Evolutionary conservation across 225 moss, liverwort and hornwort species (phyloP), one percentile per base, ranked within the genome.

Genomic region (Rhytidiadelphus loreus): DNA sequence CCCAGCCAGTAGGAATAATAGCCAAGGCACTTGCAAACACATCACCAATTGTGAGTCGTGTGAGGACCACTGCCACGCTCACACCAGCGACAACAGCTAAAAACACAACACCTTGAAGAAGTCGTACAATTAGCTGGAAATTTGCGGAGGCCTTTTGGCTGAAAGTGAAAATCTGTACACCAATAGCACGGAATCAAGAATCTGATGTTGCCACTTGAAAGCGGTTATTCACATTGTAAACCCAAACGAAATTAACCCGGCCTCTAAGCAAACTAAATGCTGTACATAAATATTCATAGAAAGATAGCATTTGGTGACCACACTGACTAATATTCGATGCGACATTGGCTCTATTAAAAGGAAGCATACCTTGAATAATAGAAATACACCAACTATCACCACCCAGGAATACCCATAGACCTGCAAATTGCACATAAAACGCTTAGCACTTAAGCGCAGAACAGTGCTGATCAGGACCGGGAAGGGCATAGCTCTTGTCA

Each of bases 1-100:
- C 95, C 95, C 95, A 95, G 81, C 95, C 95, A 79, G 95, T 95
- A 52, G 95, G 95, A 56, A 95, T 90, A 39, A 95, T 89, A 41
- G 91, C 95, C 89, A 95, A 90, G 66, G 88, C 88, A 85, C 91
- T 91, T 24, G 93, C 95, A 86, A 95, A 93, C n/a, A 93, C 88
- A 80, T 95, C 95, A 53, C 93, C 93, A 53, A 95, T 88, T 24
- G 95, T 89, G 68, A 95, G 93, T 48, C 57, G 58, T 56, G 95
- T 95, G 83, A 92, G 90, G 68, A 91, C 91, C 39, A 95, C 85
- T 26, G 92, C 92, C 81, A 95, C 92, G 80, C 88, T 92, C 87
- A 94, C 87, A 81, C 93, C 94, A 30, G 92, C 91, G 78, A 95
- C 84, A 82, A 94, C 87, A 77, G 91, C 92, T 84, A 95, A 88